phyloP scores from a whole-genome alignment of 768 basidiomycete species.

The Lentinula lateritia region DNA sequence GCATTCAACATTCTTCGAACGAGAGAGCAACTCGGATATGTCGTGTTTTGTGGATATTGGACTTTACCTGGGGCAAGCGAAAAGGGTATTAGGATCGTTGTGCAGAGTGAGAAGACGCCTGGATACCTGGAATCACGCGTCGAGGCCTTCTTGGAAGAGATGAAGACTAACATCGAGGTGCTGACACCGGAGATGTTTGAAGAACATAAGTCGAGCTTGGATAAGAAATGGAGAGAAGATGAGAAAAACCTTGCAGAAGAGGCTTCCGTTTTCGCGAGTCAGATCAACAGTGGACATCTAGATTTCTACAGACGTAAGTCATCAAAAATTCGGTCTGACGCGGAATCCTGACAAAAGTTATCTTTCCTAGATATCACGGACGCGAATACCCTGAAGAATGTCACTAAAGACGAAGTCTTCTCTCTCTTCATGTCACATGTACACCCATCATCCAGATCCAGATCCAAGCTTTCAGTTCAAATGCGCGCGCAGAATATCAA shows the following conservation, averaged over 20 bases:
- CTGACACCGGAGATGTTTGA: constrained; percentile 72
- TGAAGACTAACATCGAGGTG: constrained; percentile 59
- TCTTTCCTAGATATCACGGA: constrained; percentile 59
- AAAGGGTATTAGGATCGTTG: constrained; percentile 72
- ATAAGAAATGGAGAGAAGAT: constrained; percentile 79
- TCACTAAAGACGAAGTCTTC: constrained; percentile 74
- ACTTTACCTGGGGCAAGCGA: constrained; percentile 58
- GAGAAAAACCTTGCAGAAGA: constrained; percentile 89
- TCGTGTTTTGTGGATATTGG: constrained; percentile 64
- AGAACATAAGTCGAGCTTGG: constrained; percentile 72
- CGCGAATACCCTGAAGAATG: constrained; percentile 51
- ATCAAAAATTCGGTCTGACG: not conserved
- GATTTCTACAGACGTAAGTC: constrained; percentile 83
- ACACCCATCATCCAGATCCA: constrained; percentile 60
- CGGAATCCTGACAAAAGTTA: constrained; percentile 7
- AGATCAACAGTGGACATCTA: constrained; percentile 74
- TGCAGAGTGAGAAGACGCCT: constrained; percentile 85
- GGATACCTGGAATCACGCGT: constrained; percentile 82
- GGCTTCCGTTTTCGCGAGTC: constrained; percentile 55
- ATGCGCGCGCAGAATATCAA: constrained; percentile 65
- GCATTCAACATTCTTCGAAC: constrained; percentile 89
- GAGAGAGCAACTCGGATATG: constrained; percentile 92
- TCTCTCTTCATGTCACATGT: constrained; percentile 63
- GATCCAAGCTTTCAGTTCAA: constrained; percentile 84
- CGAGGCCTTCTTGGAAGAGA: constrained; percentile 77